These are phyloP conservation scores for Gynandropsis gynandra DNA, from an alignment of 345 rosid genomes.

Conservation along the genomic window DNA sequence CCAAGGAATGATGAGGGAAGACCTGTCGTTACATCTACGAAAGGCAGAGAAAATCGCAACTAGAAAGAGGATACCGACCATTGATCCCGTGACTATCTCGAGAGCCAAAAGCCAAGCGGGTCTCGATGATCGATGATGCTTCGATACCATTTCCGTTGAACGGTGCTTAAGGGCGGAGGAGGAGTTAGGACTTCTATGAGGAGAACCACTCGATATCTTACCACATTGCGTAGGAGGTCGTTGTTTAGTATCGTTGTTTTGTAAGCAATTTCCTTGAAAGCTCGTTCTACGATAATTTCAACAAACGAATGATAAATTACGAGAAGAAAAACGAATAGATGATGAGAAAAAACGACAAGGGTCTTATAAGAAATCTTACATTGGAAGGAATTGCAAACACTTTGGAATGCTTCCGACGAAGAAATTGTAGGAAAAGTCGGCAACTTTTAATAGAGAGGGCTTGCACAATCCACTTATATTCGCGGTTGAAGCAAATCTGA, in stretches of 20 bases:
- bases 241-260: conserved; percentile 52
- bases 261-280: conserved; percentile 91
- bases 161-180: conserved; percentile 29
- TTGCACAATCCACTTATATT: conserved; percentile 53
- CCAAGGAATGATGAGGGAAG: conserved; percentile 91
- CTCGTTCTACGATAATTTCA: conserved; percentile 40
- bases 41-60: conserved; percentile 55
- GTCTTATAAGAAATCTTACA: conserved; percentile 28
- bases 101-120: conserved; percentile 80
- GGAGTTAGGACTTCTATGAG: conserved; percentile 30
- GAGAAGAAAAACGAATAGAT: too few species aligned
- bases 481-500: conserved; percentile 24
- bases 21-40: conserved; percentile 64
- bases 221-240: conserved; percentile 67
- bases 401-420: conserved; percentile 63
- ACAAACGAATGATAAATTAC: too few species aligned
- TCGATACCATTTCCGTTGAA: conserved; percentile 38
- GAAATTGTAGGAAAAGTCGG: conserved; percentile 67
- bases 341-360: too few species aligned
- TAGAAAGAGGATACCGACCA: conserved; percentile 62
- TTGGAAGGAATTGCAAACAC: conserved; percentile 54
- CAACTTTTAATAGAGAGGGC: conserved; percentile 50
- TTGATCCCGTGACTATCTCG: conserved; percentile 76
- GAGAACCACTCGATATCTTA: conserved; percentile 39
- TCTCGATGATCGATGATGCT: conserved; percentile 47